Evolutionary conservation across 192 early-diverging fungal genomes (phyloP).

Genomic region (Coemansia sp.): DNA sequence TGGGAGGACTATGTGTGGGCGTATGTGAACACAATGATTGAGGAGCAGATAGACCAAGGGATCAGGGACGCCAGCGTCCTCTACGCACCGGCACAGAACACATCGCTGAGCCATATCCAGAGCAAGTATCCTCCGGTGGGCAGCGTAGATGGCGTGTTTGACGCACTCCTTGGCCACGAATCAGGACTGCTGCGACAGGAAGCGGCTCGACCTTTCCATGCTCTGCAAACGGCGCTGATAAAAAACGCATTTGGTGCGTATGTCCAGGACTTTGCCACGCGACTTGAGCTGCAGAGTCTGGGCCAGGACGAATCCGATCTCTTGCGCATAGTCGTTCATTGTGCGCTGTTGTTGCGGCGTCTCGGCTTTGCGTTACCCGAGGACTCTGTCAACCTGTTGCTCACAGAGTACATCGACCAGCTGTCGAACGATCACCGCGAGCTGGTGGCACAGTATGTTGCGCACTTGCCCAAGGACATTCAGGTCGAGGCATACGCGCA

Average conservation of each 20-base stretch:
- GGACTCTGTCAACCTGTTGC: slow-evolving; percentile 48
- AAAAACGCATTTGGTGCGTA: slow-evolving; percentile 18
- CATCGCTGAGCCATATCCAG: slow-evolving; percentile 25
- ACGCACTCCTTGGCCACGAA: slow-evolving; percentile 18
- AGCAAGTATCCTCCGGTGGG: slow-evolving; percentile 22
- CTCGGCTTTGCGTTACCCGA: slow-evolving; percentile 49
- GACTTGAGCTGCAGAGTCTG: slow-evolving; percentile 1
- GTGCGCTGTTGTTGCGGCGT: slow-evolving; percentile 60
- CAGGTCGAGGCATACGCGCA: slow-evolving; percentile 55
- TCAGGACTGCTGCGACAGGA: slow-evolving; percentile 12
- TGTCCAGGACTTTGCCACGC: slow-evolving; percentile 11
- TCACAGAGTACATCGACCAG: slow-evolving; percentile 54
- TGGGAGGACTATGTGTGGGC: slow-evolving; percentile 92
- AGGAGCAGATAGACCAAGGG: slow-evolving; percentile 54
- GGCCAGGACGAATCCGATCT: slow-evolving; percentile 28
- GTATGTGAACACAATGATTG: slow-evolving; percentile 69
- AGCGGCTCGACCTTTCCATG: slow-evolving; percentile 27
- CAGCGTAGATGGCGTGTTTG: slow-evolving; percentile 25
- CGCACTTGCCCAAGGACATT: slow-evolving; percentile 38
- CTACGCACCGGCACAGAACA: slow-evolving; percentile 28
- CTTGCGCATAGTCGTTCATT: slow-evolving; percentile 68
- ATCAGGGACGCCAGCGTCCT: slow-evolving; percentile 13
- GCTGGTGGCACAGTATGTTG: slow-evolving; percentile 55
- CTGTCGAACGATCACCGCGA: slow-evolving; percentile 32
- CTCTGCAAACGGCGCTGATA: slow-evolving; percentile 29